Conservation (phyloP, 2,329 filamentous ascomycete species). For the Paecilomyces sp. region DNA sequence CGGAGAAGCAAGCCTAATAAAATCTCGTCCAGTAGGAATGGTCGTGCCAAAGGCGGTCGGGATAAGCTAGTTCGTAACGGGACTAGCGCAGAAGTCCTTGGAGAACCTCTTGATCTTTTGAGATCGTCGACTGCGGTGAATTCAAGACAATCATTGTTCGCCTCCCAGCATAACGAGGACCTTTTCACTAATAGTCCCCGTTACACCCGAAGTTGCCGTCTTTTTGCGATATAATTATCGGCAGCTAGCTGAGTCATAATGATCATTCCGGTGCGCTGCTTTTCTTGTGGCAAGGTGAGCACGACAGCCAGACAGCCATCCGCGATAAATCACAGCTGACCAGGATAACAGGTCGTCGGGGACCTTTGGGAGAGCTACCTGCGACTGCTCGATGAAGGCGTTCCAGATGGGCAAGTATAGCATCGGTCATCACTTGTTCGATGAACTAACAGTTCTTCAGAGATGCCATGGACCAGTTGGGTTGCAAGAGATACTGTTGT, state of each 20-base stretch:
- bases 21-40: background rate
- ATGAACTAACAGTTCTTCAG: slow-evolving; percentile 40
- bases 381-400: slow-evolving; percentile 71
- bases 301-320: background rate
- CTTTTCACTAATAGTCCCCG: background rate
- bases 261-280: slow-evolving; percentile 98
- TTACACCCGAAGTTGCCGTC: background rate
- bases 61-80: background rate
- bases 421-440: background rate
- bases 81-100: background rate
- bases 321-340: background rate
- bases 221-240: background rate
- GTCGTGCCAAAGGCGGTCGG: background rate
- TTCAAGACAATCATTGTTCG: too few relatives aligned
- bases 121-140: background rate
- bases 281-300: slow-evolving; percentile 94
- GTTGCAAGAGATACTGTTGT: slow-evolving; percentile 94
- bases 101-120: background rate
- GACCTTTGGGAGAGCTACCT: slow-evolving; percentile 97
- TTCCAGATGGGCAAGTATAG: slow-evolving; percentile 62
- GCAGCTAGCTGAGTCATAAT: slow-evolving; percentile 48
- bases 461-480: slow-evolving; percentile 92
- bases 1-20: background rate
- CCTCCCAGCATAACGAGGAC: background rate
- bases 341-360: slow-evolving; percentile 67